phyloP scores from a whole-genome alignment of 768 basidiomycete genomes.

The Tulasnella sp. region DNA sequence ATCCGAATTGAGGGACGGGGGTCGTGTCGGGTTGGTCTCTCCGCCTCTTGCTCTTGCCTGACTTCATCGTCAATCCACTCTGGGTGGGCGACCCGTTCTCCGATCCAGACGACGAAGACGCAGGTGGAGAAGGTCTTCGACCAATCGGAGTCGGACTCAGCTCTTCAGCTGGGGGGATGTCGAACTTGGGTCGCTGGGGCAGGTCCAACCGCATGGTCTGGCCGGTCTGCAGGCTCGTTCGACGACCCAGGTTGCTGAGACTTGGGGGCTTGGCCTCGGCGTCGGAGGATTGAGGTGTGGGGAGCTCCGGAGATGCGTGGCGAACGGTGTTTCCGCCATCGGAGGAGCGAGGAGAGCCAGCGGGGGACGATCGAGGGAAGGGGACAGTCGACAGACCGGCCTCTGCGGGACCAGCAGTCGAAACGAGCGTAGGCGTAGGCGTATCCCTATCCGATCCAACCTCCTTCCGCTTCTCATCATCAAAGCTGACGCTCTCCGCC shows the following conservation, averaged over 20 bases:
- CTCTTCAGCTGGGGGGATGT: background rate
- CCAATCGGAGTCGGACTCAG: background rate
- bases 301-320: background rate
- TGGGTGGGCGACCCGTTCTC: background rate
- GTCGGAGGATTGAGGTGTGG: background rate
- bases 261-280: background rate
- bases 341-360: background rate
- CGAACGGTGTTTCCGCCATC: constrained; percentile 10
- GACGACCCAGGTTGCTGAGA: constrained; percentile 14
- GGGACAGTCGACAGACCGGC: background rate
- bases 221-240: constrained; percentile 12
- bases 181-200: constrained; percentile 5
- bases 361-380: background rate
- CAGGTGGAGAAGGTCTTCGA: background rate
- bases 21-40: background rate
- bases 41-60: background rate
- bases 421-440: background rate
- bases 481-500: background rate
- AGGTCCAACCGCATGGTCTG: constrained; percentile 21
- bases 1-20: background rate
- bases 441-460: constrained; percentile 16
- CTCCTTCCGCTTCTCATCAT: constrained; percentile 1
- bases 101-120: constrained; percentile 17
- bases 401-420: background rate
- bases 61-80: background rate